These are phyloP conservation scores for Candida jianshihensis DNA, from an alignment of 805 yeast genomes.

Conservation along the genomic window DNA sequence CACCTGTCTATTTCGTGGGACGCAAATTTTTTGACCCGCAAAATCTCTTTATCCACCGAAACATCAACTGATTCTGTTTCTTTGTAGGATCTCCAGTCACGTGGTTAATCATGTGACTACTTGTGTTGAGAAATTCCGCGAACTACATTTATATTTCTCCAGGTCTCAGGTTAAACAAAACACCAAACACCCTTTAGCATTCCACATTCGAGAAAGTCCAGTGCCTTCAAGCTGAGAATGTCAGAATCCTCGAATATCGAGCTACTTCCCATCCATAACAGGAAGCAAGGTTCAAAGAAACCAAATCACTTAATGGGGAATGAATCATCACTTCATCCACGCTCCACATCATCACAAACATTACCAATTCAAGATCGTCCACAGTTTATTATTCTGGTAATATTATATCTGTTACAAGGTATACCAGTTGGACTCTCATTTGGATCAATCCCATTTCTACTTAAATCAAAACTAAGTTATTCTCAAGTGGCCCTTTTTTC, in stretches of 20 bases:
- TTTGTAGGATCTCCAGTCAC: neutral
- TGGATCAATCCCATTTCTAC: slow-evolving; percentile 86
- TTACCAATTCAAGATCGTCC: slow-evolving; percentile 50
- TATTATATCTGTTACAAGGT: slow-evolving; percentile 86
- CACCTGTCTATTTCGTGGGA: too few species aligned
- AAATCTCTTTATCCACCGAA: neutral
- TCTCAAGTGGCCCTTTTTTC: slow-evolving; percentile 89
- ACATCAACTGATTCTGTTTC: neutral
- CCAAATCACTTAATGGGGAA: too few species aligned
- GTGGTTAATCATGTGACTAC: neutral
- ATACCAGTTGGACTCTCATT: slow-evolving; percentile 94
- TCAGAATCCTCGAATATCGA: slow-evolving; percentile 8
- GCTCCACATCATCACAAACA: too few species aligned
- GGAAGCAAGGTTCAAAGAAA: slow-evolving; percentile 9
- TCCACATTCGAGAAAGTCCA: too few species aligned
- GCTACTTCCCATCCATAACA: slow-evolving; percentile 16
- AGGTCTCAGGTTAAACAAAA: too few species aligned
- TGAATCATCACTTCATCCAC: too few species aligned
- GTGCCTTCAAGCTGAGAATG: too few species aligned
- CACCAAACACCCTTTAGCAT: too few species aligned
- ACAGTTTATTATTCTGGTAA: slow-evolving; percentile 65
- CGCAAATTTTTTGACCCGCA: neutral
- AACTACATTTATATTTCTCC: neutral
- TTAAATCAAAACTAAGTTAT: slow-evolving; percentile 76
- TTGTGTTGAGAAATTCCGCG: neutral